Percentiles rank a stretch among this genome's conserved stretches.
These are phyloP conservation scores for Dionaea muscipula DNA, from an alignment of 179 eudicot genomes.

Conservation along the genomic window DNA sequence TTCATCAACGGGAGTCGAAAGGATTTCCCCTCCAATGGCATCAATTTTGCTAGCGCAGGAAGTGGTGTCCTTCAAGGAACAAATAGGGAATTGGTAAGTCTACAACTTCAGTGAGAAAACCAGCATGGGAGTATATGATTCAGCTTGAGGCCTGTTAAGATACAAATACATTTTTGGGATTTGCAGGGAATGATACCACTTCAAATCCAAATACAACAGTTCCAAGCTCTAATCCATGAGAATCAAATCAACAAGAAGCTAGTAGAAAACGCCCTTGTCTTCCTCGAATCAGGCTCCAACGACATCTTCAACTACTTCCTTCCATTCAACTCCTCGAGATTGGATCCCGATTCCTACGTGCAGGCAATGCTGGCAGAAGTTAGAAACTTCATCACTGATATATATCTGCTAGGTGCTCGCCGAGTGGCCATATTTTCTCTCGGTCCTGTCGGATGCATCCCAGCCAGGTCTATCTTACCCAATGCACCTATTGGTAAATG, in stretches of 20 bases:
- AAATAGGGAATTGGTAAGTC: constrained; percentile 31
- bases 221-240: constrained; percentile 23
- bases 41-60: constrained; percentile 64
- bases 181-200: constrained; percentile 40
- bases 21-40: constrained; percentile 39
- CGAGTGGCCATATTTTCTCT: constrained; percentile 31
- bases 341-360: constrained; percentile 23
- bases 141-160: no score
- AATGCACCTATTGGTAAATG: constrained; percentile 34
- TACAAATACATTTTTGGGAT: no score
- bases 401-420: constrained; percentile 39
- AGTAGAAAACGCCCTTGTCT: constrained; percentile 22
- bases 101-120: no score
- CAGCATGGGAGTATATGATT: no score
- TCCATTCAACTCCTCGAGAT: constrained; percentile 14
- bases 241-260: constrained; percentile 24
- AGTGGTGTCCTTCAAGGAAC: constrained; percentile 43
- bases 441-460: constrained; percentile 52
- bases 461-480: constrained; percentile 37
- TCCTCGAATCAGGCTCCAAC: constrained; percentile 48
- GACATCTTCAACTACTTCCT: constrained; percentile 45
- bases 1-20: constrained; percentile 26
- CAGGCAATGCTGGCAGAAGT: constrained; percentile 38
- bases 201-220: constrained; percentile 39
- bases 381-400: constrained; percentile 13